A percentile compares a stretch with the other conserved stretches of the same genome.
phyloP scores from a whole-genome alignment of 331 rosid genomes.

The Pyrus hybrid region DNA sequence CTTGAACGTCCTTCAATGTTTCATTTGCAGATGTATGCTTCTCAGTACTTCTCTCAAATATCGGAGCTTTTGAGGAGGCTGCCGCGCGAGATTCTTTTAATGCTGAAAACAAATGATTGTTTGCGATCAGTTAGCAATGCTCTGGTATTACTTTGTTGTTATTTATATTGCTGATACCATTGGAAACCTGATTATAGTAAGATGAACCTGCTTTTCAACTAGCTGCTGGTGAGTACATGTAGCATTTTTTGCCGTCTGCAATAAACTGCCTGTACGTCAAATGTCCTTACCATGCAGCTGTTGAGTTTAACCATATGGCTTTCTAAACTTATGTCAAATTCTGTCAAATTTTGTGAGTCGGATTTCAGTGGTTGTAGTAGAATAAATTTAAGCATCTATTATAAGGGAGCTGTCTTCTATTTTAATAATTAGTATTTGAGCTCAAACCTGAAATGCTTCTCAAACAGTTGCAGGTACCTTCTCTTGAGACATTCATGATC shows the following conservation, averaged over 20 bases:
- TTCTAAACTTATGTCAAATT: neutral
- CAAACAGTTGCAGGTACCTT: slow-evolving; percentile 79
- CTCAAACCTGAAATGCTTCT: slow-evolving; percentile 10
- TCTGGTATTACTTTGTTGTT: slow-evolving; percentile 48
- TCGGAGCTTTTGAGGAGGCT: slow-evolving; percentile 88
- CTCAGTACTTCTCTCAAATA: slow-evolving; percentile 80
- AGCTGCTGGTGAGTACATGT: neutral
- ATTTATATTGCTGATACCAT: neutral
- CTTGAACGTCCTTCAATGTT: neutral
- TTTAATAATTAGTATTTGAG: neutral
- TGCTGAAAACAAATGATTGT: slow-evolving; percentile 98
- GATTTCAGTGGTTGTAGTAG: neutral
- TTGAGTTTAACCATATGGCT: neutral
- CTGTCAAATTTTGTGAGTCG: neutral
- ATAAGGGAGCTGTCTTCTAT: neutral
- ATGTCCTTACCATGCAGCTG: neutral
- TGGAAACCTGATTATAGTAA: neutral
- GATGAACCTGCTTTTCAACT: neutral
- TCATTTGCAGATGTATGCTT: slow-evolving; percentile 77
- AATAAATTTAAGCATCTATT: neutral
- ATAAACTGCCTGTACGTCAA: neutral
- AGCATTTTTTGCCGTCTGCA: neutral
- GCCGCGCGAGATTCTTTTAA: slow-evolving; percentile 85
- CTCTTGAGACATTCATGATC: slow-evolving; percentile 71
- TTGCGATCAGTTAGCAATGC: slow-evolving; percentile 77